phyloP scores from a whole-genome alignment of 345 rosid species.

The Melaleuca alternifolia region DNA sequence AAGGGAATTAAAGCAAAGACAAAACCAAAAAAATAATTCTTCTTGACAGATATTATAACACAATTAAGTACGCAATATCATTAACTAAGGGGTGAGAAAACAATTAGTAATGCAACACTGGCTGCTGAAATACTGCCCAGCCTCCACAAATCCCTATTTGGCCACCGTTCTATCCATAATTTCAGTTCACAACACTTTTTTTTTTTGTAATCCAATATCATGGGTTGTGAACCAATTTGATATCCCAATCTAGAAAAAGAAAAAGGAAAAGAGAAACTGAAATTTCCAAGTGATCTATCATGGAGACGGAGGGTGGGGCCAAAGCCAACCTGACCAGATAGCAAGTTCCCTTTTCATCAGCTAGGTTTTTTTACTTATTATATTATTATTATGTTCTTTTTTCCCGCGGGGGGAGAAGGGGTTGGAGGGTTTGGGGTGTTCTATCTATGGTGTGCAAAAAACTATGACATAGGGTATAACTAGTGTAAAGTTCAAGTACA shows the following conservation, averaged over 20 bases:
- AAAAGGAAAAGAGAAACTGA: background rate
- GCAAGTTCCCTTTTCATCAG: background rate
- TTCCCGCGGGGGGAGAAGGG: too few species aligned
- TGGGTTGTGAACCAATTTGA: background rate
- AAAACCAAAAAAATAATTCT: background rate
- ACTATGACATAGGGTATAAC: background rate
- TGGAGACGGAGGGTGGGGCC: background rate
- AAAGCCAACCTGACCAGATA: background rate
- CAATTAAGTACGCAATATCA: background rate
- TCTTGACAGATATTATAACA: background rate
- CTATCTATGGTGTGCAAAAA: background rate
- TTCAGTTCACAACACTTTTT: background rate
- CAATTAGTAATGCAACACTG: background rate
- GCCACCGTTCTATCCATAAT: background rate
- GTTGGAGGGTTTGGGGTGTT: too few species aligned
- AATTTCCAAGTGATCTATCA: background rate
- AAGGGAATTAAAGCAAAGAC: background rate
- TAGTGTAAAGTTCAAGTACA: background rate
- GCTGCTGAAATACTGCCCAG: background rate
- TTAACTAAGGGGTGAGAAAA: background rate
- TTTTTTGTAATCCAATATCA: background rate
- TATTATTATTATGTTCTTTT: too few species aligned
- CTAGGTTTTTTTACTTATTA: too few species aligned
- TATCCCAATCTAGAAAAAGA: background rate
- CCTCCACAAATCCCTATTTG: background rate